Percentiles rank a stretch among this genome's conserved stretches.
Conservation (phyloP, 192 early-diverging fungal species). For the Fimicolochytrium jonesii region DNA sequence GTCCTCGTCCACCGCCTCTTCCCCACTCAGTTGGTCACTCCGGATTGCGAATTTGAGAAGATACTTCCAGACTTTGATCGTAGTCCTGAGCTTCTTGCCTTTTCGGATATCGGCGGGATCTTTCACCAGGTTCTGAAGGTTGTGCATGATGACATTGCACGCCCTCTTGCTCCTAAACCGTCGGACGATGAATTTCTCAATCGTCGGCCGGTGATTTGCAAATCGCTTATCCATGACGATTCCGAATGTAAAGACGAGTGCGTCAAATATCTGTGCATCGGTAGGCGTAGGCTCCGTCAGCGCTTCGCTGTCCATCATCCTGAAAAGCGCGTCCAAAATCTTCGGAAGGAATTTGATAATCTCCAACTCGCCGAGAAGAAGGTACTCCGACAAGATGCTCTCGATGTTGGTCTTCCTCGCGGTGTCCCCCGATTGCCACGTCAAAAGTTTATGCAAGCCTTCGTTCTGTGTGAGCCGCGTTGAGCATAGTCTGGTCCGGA, state of each 20-base stretch:
- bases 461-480: constrained; percentile 64
- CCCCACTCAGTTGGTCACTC: constrained; percentile 20
- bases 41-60: constrained; percentile 53
- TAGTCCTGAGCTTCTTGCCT: constrained; percentile 44
- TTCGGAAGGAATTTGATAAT: constrained; percentile 63
- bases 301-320: constrained; percentile 44
- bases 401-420: constrained; percentile 32
- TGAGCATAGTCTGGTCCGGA: constrained; percentile 60
- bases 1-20: background rate
- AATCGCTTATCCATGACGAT: constrained; percentile 62
- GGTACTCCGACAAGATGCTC: constrained; percentile 30
- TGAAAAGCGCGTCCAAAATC: constrained; percentile 62
- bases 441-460: constrained; percentile 57
- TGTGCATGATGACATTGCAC: constrained; percentile 30
- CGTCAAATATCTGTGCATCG: constrained; percentile 43
- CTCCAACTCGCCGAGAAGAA: constrained; percentile 54
- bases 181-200: constrained; percentile 60
- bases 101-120: constrained; percentile 29
- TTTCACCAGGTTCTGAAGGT: constrained; percentile 41
- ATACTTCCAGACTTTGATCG: constrained; percentile 62
- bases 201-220: constrained; percentile 47
- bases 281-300: background rate
- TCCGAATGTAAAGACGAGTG: constrained; percentile 52
- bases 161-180: constrained; percentile 35
- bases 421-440: constrained; percentile 52